Evolutionary conservation across 768 basidiomycete genomes (phyloP).

Genomic region (Pleurotus sapidus): DNA sequence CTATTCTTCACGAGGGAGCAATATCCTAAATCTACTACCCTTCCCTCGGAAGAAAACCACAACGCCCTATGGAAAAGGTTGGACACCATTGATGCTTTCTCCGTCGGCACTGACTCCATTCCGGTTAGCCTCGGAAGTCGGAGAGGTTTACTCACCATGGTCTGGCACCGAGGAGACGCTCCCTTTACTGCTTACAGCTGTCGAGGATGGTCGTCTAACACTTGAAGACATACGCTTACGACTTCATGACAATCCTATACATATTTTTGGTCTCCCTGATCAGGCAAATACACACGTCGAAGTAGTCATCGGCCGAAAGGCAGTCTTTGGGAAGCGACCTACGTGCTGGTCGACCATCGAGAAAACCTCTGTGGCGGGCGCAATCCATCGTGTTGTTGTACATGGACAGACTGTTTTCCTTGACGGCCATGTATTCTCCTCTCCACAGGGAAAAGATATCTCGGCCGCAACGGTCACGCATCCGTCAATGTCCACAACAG

Average conservation of each 20-base stretch:
- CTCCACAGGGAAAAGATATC: slow-evolving; percentile 67
- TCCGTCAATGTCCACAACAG: slow-evolving; percentile 12
- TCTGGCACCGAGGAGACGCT: slow-evolving; percentile 88
- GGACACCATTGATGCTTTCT: slow-evolving; percentile 84
- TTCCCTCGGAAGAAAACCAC: slow-evolving; percentile 79
- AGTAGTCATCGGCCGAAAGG: slow-evolving; percentile 80
- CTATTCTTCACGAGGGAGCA: slow-evolving; percentile 83
- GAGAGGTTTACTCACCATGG: slow-evolving; percentile 57
- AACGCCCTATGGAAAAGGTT: slow-evolving; percentile 83
- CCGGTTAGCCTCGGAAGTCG: slow-evolving; percentile 61
- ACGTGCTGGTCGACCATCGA: slow-evolving; percentile 84
- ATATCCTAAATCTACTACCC: slow-evolving; percentile 58
- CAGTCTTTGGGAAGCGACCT: slow-evolving; percentile 47
- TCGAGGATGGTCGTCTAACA: slow-evolving; percentile 73
- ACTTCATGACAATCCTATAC: slow-evolving; percentile 87
- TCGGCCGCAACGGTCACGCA: slow-evolving; percentile 59
- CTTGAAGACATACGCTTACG: slow-evolving; percentile 81
- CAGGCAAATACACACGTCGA: slow-evolving; percentile 87
- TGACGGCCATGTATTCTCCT: slow-evolving; percentile 70
- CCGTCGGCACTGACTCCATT: slow-evolving; percentile 86
- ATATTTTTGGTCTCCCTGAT: slow-evolving; percentile 89
- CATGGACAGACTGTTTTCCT: slow-evolving; percentile 88
- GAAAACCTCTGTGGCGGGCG: slow-evolving; percentile 58
- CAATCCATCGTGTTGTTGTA: slow-evolving; percentile 87
- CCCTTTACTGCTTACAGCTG: slow-evolving; percentile 84